Conservation (phyloP, 192 early-diverging fungal species). For the Dissophora globulifera region DNA sequence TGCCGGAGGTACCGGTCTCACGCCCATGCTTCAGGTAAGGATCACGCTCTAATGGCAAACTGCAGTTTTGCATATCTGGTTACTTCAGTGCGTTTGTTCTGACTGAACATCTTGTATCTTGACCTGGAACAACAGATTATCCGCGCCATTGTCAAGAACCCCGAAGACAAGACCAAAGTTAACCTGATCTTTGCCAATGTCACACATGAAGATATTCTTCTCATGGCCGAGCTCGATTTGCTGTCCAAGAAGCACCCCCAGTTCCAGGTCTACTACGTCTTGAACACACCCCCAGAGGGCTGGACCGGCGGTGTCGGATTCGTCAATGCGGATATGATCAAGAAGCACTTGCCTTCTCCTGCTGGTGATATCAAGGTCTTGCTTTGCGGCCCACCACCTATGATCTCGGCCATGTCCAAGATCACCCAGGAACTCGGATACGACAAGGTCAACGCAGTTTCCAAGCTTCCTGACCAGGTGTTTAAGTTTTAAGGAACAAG, state of each 20-base stretch:
- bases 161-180: slow-evolving; percentile 86
- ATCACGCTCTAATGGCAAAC: neutral
- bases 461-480: slow-evolving; percentile 86
- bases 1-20: slow-evolving; percentile 95
- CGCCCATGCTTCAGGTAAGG: slow-evolving; percentile 89
- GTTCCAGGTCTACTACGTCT: slow-evolving; percentile 83
- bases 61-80: too few relatives aligned
- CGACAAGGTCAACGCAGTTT: slow-evolving; percentile 77
- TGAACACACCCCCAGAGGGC: slow-evolving; percentile 80
- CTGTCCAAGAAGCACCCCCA: slow-evolving; percentile 77
- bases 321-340: slow-evolving; percentile 86
- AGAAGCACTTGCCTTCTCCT: slow-evolving; percentile 74
- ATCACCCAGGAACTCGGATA: slow-evolving; percentile 80
- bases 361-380: slow-evolving; percentile 86
- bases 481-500: slow-evolving; percentile 82
- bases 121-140: slow-evolving; percentile 84
- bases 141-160: slow-evolving; percentile 84
- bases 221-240: slow-evolving; percentile 83
- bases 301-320: slow-evolving; percentile 91
- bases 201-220: slow-evolving; percentile 86
- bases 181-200: slow-evolving; percentile 94
- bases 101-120: too few relatives aligned
- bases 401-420: slow-evolving; percentile 85
- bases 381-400: slow-evolving; percentile 91
- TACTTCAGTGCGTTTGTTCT: too few relatives aligned